Evolutionary conservation across 192 early-diverging fungal genomes (phyloP).

Genomic region (Rhizophlyctis rosea): DNA sequence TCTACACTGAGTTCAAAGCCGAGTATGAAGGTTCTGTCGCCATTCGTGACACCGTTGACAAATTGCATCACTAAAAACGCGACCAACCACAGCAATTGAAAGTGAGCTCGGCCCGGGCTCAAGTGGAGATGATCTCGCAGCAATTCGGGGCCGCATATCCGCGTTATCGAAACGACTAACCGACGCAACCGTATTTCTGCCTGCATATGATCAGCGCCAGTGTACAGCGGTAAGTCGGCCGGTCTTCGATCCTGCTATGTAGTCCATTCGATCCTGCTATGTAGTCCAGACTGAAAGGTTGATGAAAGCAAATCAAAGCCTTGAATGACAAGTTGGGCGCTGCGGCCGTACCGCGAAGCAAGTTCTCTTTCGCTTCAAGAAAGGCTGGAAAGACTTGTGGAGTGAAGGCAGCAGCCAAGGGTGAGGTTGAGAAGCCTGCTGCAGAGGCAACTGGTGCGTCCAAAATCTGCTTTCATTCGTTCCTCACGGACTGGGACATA

Average conservation of each 20-base stretch:
- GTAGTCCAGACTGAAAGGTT: no score
- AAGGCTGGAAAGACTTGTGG: background rate
- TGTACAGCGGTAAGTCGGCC: conserved; percentile 51
- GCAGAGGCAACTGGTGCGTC: background rate
- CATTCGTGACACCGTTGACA: background rate
- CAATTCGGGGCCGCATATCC: conserved; percentile 36
- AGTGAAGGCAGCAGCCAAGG: background rate
- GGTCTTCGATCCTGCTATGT: no score
- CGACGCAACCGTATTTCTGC: conserved; percentile 61
- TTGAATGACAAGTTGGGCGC: conserved; percentile 47
- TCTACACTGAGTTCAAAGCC: conserved; percentile 16
- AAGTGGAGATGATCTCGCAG: background rate
- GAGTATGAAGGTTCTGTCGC: background rate
- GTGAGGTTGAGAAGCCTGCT: background rate
- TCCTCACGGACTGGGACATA: no score
- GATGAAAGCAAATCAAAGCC: conserved; percentile 1
- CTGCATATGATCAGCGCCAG: conserved; percentile 66
- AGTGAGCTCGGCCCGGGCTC: background rate
- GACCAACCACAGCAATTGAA: background rate
- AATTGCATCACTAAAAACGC: background rate
- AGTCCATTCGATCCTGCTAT: no score
- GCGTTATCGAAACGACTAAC: conserved; percentile 57
- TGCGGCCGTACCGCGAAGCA: conserved; percentile 32
- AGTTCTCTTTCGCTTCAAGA: conserved; percentile 55
- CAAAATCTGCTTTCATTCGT: no score